Evolutionary conservation across 306 rosid species (phyloP), one percentile per base, ranked within the genome.

Genomic region (Argentina anserina): DNA sequence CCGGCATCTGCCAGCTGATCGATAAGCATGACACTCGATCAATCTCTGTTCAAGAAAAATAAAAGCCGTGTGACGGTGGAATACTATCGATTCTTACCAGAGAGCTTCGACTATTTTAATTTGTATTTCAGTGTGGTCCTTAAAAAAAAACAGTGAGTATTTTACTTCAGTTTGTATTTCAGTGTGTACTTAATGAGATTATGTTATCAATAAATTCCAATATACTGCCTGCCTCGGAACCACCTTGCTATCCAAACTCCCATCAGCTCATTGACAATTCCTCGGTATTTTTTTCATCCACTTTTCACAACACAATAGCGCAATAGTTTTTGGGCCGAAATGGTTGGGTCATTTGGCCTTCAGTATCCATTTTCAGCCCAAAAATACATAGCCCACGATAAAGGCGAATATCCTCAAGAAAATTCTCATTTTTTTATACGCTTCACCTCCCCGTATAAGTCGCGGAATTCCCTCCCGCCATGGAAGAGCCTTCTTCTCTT

Each of bases 391-490:
- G n/a, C n/a, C n/a, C n/a, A n/a, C n/a, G n/a, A n/a, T n/a, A n/a
- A n/a, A n/a, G n/a, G n/a, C n/a, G 65, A 40, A 71, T 71, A 78
- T 70, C 53, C 28, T 6, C 2, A 9, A 49, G 71, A 59, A 59
- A 65, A 75, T 63, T 49, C 46, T 17, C 0, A 2, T 29, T n/a
- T 0, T 9, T 69, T 12, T 11, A n/a, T n/a, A 69, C 61, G 49
- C 73, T 2, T 0, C 26, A 53, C 39, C 69, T 21, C 12, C 12
- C 56, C 70, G 74, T 60, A 67, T 17, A 31, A 65, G n/a, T 67
- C 64, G 73, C 73, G 65, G 15, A 41, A 47, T 42, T 25, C 74
- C 28, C 80, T 82, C 82, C 85, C 80, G 85, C 85, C 85, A 74
- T 65, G 46, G 73, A 71, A 43, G 52, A 53, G 53, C 70, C 64